Evolutionary conservation across 1,284 basidiomycete species (phyloP).

Genomic region (Malassezia vespertilionis): DNA sequence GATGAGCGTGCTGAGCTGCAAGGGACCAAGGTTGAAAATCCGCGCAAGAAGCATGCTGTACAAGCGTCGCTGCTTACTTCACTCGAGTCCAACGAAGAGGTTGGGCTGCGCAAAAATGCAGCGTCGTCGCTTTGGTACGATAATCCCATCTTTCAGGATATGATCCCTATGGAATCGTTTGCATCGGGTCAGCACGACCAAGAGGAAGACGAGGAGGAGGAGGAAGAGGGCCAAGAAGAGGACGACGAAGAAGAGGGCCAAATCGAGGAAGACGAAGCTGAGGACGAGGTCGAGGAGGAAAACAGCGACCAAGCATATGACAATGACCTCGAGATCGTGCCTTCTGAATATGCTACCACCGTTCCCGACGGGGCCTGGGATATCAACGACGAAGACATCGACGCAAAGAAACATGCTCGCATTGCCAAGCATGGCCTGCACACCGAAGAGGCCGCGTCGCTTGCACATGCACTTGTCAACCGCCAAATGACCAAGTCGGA

Average conservation of each 20-base stretch:
- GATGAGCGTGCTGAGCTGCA: constrained; percentile 39
- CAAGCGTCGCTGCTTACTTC: constrained; percentile 4
- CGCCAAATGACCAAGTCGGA: constrained; percentile 76
- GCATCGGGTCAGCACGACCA: constrained; percentile 34
- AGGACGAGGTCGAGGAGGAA: constrained; percentile 24
- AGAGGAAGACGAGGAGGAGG: constrained; percentile 44
- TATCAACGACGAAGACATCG: constrained; percentile 61
- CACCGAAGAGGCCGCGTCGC: constrained; percentile 80
- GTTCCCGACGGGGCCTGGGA: constrained; percentile 72
- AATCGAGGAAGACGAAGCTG: constrained; percentile 46
- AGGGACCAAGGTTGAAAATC: constrained; percentile 10
- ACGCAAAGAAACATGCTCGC: constrained; percentile 60
- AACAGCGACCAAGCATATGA: constrained; percentile 18
- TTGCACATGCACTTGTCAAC: constrained; percentile 87
- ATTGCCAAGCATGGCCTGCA: constrained; percentile 71
- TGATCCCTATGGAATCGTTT: constrained; percentile 52
- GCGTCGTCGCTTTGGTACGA: constrained; percentile 78
- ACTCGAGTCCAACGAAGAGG: constrained; percentile 7
- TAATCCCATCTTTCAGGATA: constrained; percentile 77
- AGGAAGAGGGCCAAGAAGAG: constrained; percentile 48
- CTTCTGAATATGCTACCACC: constrained; percentile 58
- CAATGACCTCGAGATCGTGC: constrained; percentile 39
- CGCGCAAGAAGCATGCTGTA: constrained; percentile 22
- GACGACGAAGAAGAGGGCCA: constrained; percentile 27
- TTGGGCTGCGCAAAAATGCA: constrained; percentile 44